Base-by-base conservation (phyloP, 352 stramenopile genomes). In the Phytopythium delawarense region DNA sequence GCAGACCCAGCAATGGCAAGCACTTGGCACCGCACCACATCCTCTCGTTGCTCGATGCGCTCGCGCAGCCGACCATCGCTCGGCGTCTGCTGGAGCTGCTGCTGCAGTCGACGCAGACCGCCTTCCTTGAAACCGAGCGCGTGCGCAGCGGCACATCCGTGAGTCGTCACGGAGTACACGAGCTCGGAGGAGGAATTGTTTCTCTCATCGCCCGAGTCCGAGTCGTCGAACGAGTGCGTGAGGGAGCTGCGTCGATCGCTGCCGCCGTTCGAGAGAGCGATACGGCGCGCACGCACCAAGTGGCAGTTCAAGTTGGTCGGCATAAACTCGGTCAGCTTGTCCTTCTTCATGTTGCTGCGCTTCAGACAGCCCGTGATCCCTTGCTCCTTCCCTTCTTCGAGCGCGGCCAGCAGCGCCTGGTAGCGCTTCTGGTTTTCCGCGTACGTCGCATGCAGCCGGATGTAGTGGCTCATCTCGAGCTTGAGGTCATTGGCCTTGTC, bases 271-370 rank as follows among this genome's bases (percentile, higher is more conserved):
- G 78, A 79, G 12, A 91, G 69, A 18, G 76, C 52, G 32, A 91
- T 69, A 15, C 77, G 79, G 55, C 74, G 75, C 30, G 80, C 87
- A 32, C 87, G 87, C 25, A 92, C 76, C 46, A 94, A 59, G 58
- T 96, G 87, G 25, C 79, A 92, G 59, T 93, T 92, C 2, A 96
- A 57, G 69, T 96, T 96, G 12, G 83, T 93, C 2, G 84, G 76
- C 87, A 96, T 96, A 59, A 96, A 96, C 50, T 88, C 78, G 2
- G 81, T 85, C 7, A 75, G 73, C 67, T 92, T 79, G 62, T 96
- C 87, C 53, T 96, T 96, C 63, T 94, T 96, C 72, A 89, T 84
- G 35, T 84, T 91, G 60, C 84, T 94, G 34, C 87, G 87, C 62
- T 94, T 94, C 28, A 96, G 60, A 45, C 78, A 91, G 5, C 84